Evolutionary conservation across 1,284 basidiomycete genomes (phyloP), one percentile per base, ranked within the genome.

Genomic region (Mycena sp.): DNA sequence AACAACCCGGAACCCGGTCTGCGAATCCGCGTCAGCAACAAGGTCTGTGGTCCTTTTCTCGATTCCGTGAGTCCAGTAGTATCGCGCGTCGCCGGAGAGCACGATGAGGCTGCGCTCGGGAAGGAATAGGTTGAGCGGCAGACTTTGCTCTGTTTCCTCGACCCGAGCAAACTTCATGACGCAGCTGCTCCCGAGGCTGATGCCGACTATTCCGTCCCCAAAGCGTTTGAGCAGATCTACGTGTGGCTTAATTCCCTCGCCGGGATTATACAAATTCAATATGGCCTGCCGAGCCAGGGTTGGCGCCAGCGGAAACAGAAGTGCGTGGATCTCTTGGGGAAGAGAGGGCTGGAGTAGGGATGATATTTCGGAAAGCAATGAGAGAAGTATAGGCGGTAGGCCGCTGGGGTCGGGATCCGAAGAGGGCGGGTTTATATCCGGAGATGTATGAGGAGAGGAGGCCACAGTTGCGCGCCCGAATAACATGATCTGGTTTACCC

Each of bases 201-300:
- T 83, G 12, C 91, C 91, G 35, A 94, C 82, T 65, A 95, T 94
- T 2, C 91, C 92, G 71, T 94, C 92, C 14, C 85, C 91, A 70
- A 89, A 95, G 19, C 93, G 85, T 43, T 82, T 79, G 9, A 92
- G 80, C 37, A 95, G 79, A 72, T 95, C 93, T 45, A 94, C 85
- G 69, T 94, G 93, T 0, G 91, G 83, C 1, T 86, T 80, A 66
- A 95, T 94, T 11, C 93, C 93, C 72, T 94, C 89, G 1, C 92
- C 92, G 0, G 91, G 90, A 50, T 79, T 77, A 71, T 95, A 95
- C 4, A 92, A 77, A 72, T 95, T 95, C 55, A 95, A 69, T 60
- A 95, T 95, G 1, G 87, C 90, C 72, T 95, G 93, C 30, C 92
- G 82, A 0, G 90, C 86, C 41, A 77, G 78, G 12, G 76, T 74